Evolutionary conservation across 306 rosid genomes (phyloP).

Genomic region (Hippophae rhamnoides): DNA sequence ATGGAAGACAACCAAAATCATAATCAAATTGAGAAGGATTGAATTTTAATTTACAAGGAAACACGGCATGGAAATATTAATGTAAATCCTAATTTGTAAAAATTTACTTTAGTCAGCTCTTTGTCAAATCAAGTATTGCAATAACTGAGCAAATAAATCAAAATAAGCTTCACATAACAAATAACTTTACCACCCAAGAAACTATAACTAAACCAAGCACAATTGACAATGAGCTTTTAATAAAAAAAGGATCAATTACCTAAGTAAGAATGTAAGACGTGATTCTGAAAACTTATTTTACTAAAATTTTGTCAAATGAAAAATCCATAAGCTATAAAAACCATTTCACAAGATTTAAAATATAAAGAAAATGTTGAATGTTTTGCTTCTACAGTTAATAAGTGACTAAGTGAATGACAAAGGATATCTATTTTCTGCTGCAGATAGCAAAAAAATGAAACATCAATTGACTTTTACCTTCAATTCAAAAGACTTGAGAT

Average conservation of each 20-base stretch:
- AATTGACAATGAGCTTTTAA: not conserved
- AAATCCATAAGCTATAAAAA: not conserved
- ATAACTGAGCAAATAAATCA: not conserved
- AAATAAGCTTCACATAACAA: not conserved
- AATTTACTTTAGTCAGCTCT: no score
- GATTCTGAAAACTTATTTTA: not conserved
- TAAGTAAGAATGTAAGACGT: not conserved
- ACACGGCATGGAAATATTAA: no score
- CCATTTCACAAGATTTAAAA: not conserved
- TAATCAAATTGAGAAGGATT: no score
- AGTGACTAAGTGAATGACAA: no score
- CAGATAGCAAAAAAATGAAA: constrained; percentile 2
- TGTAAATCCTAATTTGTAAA: no score
- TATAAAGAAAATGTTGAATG: not conserved
- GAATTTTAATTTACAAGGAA: no score
- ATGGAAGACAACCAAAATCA: no score
- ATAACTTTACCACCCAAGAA: not conserved
- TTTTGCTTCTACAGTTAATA: constrained; percentile 2
- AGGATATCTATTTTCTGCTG: not conserved
- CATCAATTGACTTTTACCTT: constrained; percentile 37
- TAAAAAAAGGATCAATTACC: not conserved
- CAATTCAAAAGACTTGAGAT: constrained; percentile 92
- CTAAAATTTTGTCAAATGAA: not conserved
- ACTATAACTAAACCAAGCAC: not conserved
- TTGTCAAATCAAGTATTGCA: no score